A percentile compares a stretch with the other conserved stretches of the same genome.
These are phyloP conservation scores for Coniochaeta pulveracea DNA, from an alignment of 2,329 filamentous ascomycete species.

Conservation along the genomic window DNA sequence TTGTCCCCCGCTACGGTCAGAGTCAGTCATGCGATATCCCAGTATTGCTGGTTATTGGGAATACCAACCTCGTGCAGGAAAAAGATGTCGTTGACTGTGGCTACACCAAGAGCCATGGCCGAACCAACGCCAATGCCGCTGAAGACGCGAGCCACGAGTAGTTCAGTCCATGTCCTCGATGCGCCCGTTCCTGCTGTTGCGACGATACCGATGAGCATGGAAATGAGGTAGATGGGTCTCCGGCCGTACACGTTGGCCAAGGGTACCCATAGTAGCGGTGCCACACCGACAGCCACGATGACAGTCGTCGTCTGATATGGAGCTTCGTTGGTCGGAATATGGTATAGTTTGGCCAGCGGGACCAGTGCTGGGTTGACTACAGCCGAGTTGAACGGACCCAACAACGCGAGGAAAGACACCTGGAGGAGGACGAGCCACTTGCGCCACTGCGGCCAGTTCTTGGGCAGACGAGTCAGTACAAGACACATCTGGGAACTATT, in stretches of 20 bases:
- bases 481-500: background rate
- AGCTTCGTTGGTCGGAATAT: slow-evolving; percentile 2
- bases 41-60: background rate
- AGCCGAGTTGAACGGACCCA: slow-evolving; percentile 9
- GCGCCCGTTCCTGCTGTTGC: slow-evolving; percentile 3
- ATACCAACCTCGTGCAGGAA: slow-evolving; percentile 7
- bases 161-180: slow-evolving; percentile 4
- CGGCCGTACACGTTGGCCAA: slow-evolving; percentile 9
- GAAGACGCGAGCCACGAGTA: slow-evolving; percentile 6
- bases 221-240: slow-evolving; percentile 9
- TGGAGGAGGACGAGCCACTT: slow-evolving; percentile 10
- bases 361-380: slow-evolving; percentile 7
- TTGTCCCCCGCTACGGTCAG: slow-evolving; percentile 4
- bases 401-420: slow-evolving; percentile 9
- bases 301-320: slow-evolving; percentile 6
- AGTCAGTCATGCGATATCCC: background rate
- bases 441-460: slow-evolving; percentile 11
- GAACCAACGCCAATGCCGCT: slow-evolving; percentile 6
- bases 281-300: slow-evolving; percentile 6
- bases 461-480: no score
- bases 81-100: slow-evolving; percentile 7
- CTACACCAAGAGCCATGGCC: slow-evolving; percentile 6
- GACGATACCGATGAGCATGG: slow-evolving; percentile 6
- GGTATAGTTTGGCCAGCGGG: slow-evolving; percentile 4
- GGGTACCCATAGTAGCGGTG: slow-evolving; percentile 5